phyloP scores from a whole-genome alignment of 163 green algal species.

The Chlamydomonas reinhardtii region DNA sequence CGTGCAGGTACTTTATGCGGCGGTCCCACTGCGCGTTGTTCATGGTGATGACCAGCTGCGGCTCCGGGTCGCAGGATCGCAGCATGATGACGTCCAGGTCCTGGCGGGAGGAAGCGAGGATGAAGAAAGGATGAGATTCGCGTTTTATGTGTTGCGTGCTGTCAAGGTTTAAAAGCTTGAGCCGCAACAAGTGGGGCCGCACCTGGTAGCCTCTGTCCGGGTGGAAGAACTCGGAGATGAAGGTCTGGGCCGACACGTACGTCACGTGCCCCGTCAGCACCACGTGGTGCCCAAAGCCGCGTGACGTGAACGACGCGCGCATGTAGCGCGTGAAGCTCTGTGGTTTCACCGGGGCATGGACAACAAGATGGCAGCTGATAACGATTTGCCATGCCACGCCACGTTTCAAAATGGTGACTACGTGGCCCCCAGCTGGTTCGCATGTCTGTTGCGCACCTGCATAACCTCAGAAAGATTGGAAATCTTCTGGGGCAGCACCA shows the following conservation, averaged over 20 bases:
- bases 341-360: too few species aligned
- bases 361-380: too few species aligned
- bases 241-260: constrained; percentile 20
- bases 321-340: constrained; percentile 47
- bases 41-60: constrained; percentile 45
- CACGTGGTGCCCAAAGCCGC: constrained; percentile 50
- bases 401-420: too few species aligned
- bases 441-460: background rate
- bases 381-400: too few species aligned
- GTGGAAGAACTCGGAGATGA: constrained; percentile 62
- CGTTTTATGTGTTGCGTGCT: too few species aligned
- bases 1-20: constrained; percentile 48
- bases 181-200: background rate
- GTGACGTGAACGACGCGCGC: background rate
- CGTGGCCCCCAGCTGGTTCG: too few species aligned
- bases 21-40: constrained; percentile 27
- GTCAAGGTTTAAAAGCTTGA: too few species aligned
- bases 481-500: constrained; percentile 38
- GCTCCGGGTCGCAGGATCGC: background rate
- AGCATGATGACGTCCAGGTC: constrained; percentile 59
- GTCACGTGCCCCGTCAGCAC: constrained; percentile 57
- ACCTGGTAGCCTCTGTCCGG: constrained; percentile 56
- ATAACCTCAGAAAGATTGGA: constrained; percentile 2
- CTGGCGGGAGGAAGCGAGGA: background rate
- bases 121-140: background rate